phyloP scores from a whole-genome alignment of 768 basidiomycete species.

The Boletus subcaerulescens region DNA sequence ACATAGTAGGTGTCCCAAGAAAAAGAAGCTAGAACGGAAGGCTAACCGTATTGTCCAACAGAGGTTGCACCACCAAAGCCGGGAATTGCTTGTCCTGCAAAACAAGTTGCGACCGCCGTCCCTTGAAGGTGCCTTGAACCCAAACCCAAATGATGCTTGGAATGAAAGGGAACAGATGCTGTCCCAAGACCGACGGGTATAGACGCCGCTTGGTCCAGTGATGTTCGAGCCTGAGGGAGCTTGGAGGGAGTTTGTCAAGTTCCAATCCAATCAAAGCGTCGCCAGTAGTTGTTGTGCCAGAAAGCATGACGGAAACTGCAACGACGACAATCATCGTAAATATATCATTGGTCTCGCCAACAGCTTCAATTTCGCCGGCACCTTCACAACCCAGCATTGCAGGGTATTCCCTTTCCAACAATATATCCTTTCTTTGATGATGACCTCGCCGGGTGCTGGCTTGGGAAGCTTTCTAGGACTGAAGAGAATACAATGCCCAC shows the following conservation, averaged over 20 bases:
- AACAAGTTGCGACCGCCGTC: conserved; percentile 25
- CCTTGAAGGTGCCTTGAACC: conserved; percentile 27
- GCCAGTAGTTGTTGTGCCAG: background rate
- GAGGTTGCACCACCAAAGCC: conserved; percentile 35
- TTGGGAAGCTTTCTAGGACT: conserved; percentile 19
- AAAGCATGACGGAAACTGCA: background rate
- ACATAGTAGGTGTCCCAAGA: background rate
- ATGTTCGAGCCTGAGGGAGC: conserved; percentile 32
- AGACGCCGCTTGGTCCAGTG: conserved; percentile 35
- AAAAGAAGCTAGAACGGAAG: background rate
- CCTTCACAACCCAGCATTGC: too few relatives aligned
- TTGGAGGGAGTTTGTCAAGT: background rate
- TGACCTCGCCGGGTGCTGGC: conserved; percentile 36
- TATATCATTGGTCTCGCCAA: too few relatives aligned
- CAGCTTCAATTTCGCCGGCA: too few relatives aligned
- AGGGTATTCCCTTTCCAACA: too few relatives aligned
- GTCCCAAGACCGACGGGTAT: conserved; percentile 32
- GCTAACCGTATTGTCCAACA: conserved; percentile 34
- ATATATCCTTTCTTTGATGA: conserved; percentile 35
- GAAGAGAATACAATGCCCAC: too few relatives aligned
- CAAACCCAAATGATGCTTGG: conserved; percentile 20
- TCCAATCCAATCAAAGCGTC: background rate
- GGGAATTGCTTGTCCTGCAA: conserved; percentile 28
- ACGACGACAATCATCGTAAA: too few relatives aligned
- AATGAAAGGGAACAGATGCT: conserved; percentile 32